These are phyloP conservation scores for Magnolia changhungtana DNA, from an alignment of 164 flowering plant genomes.

Conservation along the genomic window DNA sequence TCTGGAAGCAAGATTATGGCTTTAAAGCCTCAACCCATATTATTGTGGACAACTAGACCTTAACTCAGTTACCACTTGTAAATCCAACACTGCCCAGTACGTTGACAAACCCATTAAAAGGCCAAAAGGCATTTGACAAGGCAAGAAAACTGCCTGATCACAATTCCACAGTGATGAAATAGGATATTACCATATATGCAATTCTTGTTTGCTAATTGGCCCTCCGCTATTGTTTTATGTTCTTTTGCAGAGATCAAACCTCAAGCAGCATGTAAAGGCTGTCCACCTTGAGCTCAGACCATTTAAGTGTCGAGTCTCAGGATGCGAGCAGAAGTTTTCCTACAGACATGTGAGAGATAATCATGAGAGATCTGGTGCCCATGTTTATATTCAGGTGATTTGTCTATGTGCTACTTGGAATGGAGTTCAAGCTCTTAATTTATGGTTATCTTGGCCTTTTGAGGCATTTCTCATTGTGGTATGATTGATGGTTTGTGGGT, in stretches of 20 bases:
- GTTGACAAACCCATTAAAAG: too few species aligned
- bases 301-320: conserved; percentile 51
- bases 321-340: conserved; percentile 64
- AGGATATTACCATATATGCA: neutral
- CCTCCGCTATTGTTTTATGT: neutral
- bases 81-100: too few species aligned
- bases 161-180: neutral
- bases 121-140: too few species aligned
- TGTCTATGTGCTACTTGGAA: too few species aligned
- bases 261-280: conserved; percentile 70
- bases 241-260: conserved; percentile 66
- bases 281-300: conserved; percentile 60
- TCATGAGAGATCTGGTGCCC: conserved; percentile 66
- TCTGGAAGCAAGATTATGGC: too few species aligned
- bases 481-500: neutral
- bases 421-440: too few species aligned
- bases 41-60: too few species aligned
- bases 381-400: conserved; percentile 53
- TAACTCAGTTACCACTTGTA: too few species aligned
- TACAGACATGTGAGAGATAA: conserved; percentile 81
- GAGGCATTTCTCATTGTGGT: too few species aligned
- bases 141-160: too few species aligned
- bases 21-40: too few species aligned
- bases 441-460: too few species aligned
- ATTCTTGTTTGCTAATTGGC: neutral